Percentiles rank a stretch among this genome's conserved stretches.
Evolutionary conservation across 345 rosid species (phyloP).

Genomic region (Durio zibethinus): DNA sequence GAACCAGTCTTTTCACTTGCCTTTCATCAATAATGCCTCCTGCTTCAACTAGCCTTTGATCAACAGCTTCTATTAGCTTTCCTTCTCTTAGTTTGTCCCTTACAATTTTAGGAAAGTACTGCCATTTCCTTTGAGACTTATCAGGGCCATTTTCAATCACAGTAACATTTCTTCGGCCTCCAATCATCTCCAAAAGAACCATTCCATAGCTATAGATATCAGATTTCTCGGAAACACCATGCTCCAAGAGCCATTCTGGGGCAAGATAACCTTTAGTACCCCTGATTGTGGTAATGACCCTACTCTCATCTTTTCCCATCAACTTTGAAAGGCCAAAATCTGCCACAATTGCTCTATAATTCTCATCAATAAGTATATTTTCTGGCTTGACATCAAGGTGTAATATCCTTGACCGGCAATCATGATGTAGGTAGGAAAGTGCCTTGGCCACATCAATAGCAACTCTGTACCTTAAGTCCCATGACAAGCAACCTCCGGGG

Average conservation of each 20-base stretch:
- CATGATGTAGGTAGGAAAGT: slow-evolving; percentile 67
- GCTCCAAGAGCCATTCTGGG: slow-evolving; percentile 67
- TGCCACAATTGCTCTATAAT: slow-evolving; percentile 44
- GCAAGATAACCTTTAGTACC: slow-evolving; percentile 73
- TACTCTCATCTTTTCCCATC: slow-evolving; percentile 55
- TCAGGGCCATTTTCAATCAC: slow-evolving; percentile 35
- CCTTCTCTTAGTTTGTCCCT: slow-evolving; percentile 58
- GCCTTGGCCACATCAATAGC: slow-evolving; percentile 69
- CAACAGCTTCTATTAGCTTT: slow-evolving; percentile 67
- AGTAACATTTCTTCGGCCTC: slow-evolving; percentile 55
- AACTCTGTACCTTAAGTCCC: slow-evolving; percentile 58
- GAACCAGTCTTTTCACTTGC: slow-evolving; percentile 48
- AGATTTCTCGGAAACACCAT: slow-evolving; percentile 61
- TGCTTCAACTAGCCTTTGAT: slow-evolving; percentile 39
- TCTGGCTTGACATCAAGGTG: slow-evolving; percentile 74
- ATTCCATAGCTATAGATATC: slow-evolving; percentile 75
- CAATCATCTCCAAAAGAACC: slow-evolving; percentile 68
- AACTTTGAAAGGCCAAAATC: slow-evolving; percentile 76
- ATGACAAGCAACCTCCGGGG: slow-evolving; percentile 59
- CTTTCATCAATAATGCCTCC: slow-evolving; percentile 57
- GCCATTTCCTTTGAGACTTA: slow-evolving; percentile 41
- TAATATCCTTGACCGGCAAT: slow-evolving; percentile 58
- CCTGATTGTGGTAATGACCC: slow-evolving; percentile 52
- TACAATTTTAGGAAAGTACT: slow-evolving; percentile 69
- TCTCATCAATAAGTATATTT: slow-evolving; percentile 60